Evolutionary conservation across 2,329 filamentous ascomycete genomes (phyloP).

Genomic region (Sordariomycetes sp.): DNA sequence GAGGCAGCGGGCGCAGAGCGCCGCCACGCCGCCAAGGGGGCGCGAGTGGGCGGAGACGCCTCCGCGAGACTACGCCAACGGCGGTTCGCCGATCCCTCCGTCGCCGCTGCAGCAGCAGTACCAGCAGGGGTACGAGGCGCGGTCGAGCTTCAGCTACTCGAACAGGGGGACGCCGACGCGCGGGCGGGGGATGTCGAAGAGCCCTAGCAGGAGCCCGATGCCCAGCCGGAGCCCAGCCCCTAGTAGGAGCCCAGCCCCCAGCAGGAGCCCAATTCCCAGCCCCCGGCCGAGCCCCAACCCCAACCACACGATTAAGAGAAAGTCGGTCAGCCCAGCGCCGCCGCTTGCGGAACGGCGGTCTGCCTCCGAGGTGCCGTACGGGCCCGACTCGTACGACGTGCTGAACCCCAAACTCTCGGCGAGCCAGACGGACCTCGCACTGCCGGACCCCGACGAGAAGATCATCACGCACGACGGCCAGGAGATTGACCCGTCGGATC

Average conservation of each 20-base stretch:
- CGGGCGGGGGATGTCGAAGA: slow-evolving; percentile 14
- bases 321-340: slow-evolving; percentile 63
- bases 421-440: slow-evolving; percentile 13
- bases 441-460: slow-evolving; percentile 45
- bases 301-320: slow-evolving; percentile 47
- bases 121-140: slow-evolving; percentile 29
- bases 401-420: slow-evolving; percentile 46
- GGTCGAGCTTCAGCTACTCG: slow-evolving; percentile 23
- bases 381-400: slow-evolving; percentile 62
- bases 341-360: slow-evolving; percentile 31
- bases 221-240: slow-evolving; percentile 16
- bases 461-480: slow-evolving; percentile 65
- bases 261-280: slow-evolving; percentile 13
- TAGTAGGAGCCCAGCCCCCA: slow-evolving; percentile 7
- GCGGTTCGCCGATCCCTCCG: neutral
- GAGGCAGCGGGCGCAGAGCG: slow-evolving; percentile 15
- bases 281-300: slow-evolving; percentile 21
- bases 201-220: slow-evolving; percentile 1
- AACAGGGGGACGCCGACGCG: slow-evolving; percentile 7
- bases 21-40: slow-evolving; percentile 26
- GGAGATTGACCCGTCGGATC: slow-evolving; percentile 69
- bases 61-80: slow-evolving; percentile 18
- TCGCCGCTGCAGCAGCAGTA: slow-evolving; percentile 3
- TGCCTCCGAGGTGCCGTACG: slow-evolving; percentile 53
- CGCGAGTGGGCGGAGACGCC: neutral